Evolutionary conservation across 345 rosid genomes (phyloP).

Genomic region (Brassica nigra): DNA sequence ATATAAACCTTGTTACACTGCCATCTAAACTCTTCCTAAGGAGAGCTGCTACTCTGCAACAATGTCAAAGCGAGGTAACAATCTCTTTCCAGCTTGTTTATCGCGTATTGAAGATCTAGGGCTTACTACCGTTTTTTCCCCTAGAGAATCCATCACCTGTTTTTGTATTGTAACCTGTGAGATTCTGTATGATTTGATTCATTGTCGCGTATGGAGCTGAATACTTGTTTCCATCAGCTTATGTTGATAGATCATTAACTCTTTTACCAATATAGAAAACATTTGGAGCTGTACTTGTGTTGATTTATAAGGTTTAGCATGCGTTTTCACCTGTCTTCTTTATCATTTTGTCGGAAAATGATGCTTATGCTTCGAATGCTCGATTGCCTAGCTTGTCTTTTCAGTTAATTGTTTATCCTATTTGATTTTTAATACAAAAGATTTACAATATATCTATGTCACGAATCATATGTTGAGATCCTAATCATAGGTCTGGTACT

Average conservation of each 20-base stretch:
- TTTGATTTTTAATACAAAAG: too few relatives aligned
- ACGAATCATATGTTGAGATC: too few relatives aligned
- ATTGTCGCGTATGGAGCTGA: background rate
- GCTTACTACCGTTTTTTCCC: background rate
- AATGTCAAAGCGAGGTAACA: conserved; percentile 49
- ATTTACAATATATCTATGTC: too few relatives aligned
- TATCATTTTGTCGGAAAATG: too few relatives aligned
- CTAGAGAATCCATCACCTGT: background rate
- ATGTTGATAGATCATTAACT: background rate
- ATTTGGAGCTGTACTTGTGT: background rate
- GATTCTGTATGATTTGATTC: background rate
- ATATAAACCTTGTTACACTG: conserved; percentile 34
- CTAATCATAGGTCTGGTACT: too few relatives aligned
- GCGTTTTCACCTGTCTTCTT: too few relatives aligned
- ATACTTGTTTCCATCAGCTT: background rate
- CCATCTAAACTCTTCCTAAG: background rate
- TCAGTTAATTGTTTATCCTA: too few relatives aligned
- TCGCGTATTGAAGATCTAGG: background rate
- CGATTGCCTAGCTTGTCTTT: too few relatives aligned
- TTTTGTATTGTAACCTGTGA: background rate
- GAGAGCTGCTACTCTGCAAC: conserved; percentile 39
- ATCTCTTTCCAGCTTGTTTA: background rate
- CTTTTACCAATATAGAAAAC: background rate
- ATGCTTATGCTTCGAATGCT: too few relatives aligned
- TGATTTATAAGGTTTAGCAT: background rate